Base-by-base conservation (phyloP, 768 basidiomycete genomes). In the Phylloporus sp. region DNA sequence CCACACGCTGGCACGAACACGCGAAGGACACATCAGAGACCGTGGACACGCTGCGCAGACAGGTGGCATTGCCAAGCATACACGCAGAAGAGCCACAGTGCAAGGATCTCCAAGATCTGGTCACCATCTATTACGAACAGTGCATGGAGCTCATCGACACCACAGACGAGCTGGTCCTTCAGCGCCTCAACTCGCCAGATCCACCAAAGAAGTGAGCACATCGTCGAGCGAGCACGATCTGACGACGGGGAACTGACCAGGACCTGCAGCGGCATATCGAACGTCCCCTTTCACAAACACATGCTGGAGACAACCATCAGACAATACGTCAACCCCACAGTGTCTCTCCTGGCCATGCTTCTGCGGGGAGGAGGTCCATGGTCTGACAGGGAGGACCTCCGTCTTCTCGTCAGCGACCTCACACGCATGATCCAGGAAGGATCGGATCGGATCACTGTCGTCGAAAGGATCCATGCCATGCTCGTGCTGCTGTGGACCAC, bases 231-330 rank as follows among this genome's bases (percentile, higher is more conserved):
- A 28, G 14, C 28, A 11, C 11, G 14, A 4, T 10, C 28, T 14
- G 9, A 14, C n/a, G 3, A 15, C 6, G 11, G 26, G 26, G 26
- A 9, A 9, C 9, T 27, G 14, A 31, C 9, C 4, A n/a, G 2
- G 8, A 4, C 4, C 14, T 5, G 15, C 13, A 31, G 29, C 2
- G 55, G 59, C 0, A 59, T 65, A n/a, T 56, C 50, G 38, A 59
- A 64, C 46, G 56, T 41, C 0, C 62, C 63, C 0, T 49, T 67
- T 14, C 56, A 60, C 13, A 48, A 45, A 1, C 59, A 64, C 7
- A 47, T 55, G 24, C 26, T 57, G 6, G 34, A 41, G 0, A 13
- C n/a, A 1, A 53, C 46, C 1, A 42, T 63, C 17, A 37, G 45
- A 0, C 14, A 38, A 6, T 68, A 68, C 17, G 56, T 15, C 8